phyloP scores from a whole-genome alignment of 2,329 filamentous ascomycete genomes.

The Paracoccidioides brasiliensis region DNA sequence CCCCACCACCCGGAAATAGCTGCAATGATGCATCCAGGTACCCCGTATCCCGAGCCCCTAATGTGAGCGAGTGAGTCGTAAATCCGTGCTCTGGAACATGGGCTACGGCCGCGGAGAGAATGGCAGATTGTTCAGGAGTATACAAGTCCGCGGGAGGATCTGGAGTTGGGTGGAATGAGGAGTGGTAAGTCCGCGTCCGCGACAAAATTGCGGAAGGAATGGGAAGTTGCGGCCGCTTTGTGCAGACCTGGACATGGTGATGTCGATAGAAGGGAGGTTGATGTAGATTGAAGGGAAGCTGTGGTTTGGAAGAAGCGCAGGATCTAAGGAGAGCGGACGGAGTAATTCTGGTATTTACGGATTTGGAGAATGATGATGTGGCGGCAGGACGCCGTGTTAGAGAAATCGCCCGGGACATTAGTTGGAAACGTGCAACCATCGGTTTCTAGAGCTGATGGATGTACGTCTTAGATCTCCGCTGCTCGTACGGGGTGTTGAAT shows the following conservation, averaged over 20 bases:
- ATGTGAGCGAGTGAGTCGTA: conserved; percentile 55
- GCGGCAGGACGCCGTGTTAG: neutral
- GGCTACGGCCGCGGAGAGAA: conserved; percentile 66
- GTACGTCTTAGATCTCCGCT: neutral
- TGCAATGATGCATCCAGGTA: conserved; percentile 79
- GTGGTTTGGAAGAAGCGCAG: neutral
- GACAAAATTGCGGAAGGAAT: conserved; percentile 17
- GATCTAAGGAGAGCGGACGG: neutral
- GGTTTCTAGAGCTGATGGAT: neutral
- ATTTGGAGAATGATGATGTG: neutral
- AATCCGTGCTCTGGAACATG: conserved; percentile 79
- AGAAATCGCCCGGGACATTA: neutral
- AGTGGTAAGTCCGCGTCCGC: conserved; percentile 48
- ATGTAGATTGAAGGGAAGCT: neutral
- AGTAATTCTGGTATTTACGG: neutral
- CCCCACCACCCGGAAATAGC: conserved; percentile 64
- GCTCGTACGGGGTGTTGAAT: neutral
- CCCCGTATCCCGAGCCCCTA: conserved; percentile 70
- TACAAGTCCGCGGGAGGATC: conserved; percentile 45
- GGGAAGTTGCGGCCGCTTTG: neutral
- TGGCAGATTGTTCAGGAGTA: conserved; percentile 52
- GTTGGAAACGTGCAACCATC: neutral
- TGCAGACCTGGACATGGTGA: neutral
- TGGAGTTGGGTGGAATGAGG: conserved; percentile 52
- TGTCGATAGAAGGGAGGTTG: neutral